A percentile compares a stretch with the other conserved stretches of the same genome.
phyloP scores from a whole-genome alignment of 345 rosid genomes.

The Euphorbia peplus region DNA sequence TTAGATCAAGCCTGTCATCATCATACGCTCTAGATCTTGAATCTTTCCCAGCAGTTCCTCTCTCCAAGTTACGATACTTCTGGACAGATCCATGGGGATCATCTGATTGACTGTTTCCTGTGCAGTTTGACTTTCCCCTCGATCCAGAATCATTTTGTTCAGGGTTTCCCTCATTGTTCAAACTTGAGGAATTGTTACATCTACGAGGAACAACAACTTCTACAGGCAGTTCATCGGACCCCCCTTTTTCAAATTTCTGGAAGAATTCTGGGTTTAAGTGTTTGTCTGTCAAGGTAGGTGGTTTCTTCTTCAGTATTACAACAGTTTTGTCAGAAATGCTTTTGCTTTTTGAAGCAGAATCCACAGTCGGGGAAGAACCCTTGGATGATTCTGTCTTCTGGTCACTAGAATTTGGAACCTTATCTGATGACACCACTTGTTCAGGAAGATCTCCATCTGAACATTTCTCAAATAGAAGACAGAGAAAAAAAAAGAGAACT shows the following conservation, averaged over 20 bases:
- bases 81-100: slow-evolving; percentile 38
- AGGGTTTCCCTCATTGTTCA: slow-evolving; percentile 55
- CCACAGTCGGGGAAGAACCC: slow-evolving; percentile 42
- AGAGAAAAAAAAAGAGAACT: neutral
- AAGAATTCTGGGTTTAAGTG: slow-evolving; percentile 92
- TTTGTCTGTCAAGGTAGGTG: slow-evolving; percentile 76
- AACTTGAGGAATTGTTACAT: slow-evolving; percentile 50
- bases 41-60: slow-evolving; percentile 48
- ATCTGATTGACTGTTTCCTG: slow-evolving; percentile 41
- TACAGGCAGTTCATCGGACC: slow-evolving; percentile 76
- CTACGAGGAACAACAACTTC: slow-evolving; percentile 92
- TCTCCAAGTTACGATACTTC: slow-evolving; percentile 36
- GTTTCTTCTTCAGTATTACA: slow-evolving; percentile 83
- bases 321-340: slow-evolving; percentile 75
- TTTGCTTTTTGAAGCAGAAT: slow-evolving; percentile 57
- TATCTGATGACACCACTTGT: slow-evolving; percentile 37
- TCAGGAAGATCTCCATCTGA: slow-evolving; percentile 39
- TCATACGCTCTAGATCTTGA: slow-evolving; percentile 51
- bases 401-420: slow-evolving; percentile 41
- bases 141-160: slow-evolving; percentile 45
- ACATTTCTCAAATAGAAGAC: slow-evolving; percentile 13
- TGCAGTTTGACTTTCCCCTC: slow-evolving; percentile 46
- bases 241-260: slow-evolving; percentile 80
- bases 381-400: slow-evolving; percentile 39
- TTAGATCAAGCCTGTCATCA: slow-evolving; percentile 46